These are phyloP conservation scores for Mycosphaerella sp. DNA, from an alignment of 2,329 filamentous ascomycete genomes.

Conservation along the genomic window DNA sequence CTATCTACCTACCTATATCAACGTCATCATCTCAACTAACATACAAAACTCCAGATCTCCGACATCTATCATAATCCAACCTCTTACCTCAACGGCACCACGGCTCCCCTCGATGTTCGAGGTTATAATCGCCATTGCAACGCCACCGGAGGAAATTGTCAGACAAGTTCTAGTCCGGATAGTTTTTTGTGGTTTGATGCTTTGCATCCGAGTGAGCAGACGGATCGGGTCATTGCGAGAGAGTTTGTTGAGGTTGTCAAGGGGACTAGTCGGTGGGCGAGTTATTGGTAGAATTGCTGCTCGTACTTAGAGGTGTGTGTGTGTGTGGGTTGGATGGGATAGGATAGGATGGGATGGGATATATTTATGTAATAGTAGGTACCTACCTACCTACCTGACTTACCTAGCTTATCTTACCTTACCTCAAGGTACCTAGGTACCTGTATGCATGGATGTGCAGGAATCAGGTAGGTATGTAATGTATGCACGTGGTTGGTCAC, in stretches of 20 bases:
- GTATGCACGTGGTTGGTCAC: no score
- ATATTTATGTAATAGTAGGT: no score
- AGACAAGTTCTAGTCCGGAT: constrained; percentile 43
- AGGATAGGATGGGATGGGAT: no score
- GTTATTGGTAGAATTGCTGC: constrained; percentile 33
- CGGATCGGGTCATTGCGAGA: constrained; percentile 51
- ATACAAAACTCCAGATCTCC: constrained; percentile 39
- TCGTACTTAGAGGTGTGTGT: no score
- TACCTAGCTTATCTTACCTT: no score
- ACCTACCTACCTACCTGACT: no score
- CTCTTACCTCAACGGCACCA: constrained; percentile 54
- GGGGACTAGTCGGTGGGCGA: constrained; percentile 44
- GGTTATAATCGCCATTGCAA: constrained; percentile 54
- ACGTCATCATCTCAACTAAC: no score
- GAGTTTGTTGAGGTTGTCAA: constrained; percentile 52
- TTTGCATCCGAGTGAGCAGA: constrained; percentile 63
- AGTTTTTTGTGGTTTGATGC: constrained; percentile 69
- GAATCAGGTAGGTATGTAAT: no score
- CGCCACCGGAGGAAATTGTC: constrained; percentile 36
- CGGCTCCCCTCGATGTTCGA: constrained; percentile 54
- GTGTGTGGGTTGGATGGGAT: no score
- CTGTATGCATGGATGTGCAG: no score
- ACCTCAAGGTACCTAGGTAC: no score
- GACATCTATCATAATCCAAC: constrained; percentile 59
- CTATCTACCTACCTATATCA: no score